Evolutionary conservation across 2,329 filamentous ascomycete genomes (phyloP), one percentile per base, ranked within the genome.

Genomic region (Neonectria magnoliae): DNA sequence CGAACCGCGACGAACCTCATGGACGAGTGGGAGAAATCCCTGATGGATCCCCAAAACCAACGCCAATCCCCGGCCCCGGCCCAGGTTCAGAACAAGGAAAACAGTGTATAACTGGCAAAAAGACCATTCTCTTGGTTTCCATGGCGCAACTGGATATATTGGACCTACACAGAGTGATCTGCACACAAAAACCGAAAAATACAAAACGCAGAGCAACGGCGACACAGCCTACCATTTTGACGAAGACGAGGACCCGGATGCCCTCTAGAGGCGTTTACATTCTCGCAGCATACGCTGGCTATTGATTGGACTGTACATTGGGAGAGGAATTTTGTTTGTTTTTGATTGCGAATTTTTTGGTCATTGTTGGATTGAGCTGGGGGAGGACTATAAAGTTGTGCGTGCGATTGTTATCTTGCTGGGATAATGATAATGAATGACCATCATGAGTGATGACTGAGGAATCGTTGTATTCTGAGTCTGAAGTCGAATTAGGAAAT

Each of bases 1-100:
- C 87, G 89, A 41, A 95, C 93, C 1, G 93, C 94, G n/a, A 92
- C 90, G 38, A 92, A 91, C 67, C 84, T 97, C 62, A 93, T 98
- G 88, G 91, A 90, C 68, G 94, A 97, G 76, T 97, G 93, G 93
- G 95, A 98, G 81, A 93, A 89, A 78, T 81, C 79, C 4, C 70
- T 81, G 47, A 69, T 72, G 6, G 68, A 77, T 9, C 77, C 79
- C 11, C 73, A 76, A 50, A 50, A 65, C 20, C 70, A 68, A 38
- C 71, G 73, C 6, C 48, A 31, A 51, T n/a, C 9, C 66, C 68
- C 73, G 42, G 56, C 60, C 22, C 70, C 66, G 20, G 52, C 60
- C 27, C 70, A 66, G 20, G 52, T 62, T 31, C 70, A 66, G 20
- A 68, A 76, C 67, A 78, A 79, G 67, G 78, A 80, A 68, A 81